Percentiles rank a stretch among this genome's conserved stretches.
Conservation (phyloP, 768 basidiomycete genomes). For the Mycena belliarum region DNA sequence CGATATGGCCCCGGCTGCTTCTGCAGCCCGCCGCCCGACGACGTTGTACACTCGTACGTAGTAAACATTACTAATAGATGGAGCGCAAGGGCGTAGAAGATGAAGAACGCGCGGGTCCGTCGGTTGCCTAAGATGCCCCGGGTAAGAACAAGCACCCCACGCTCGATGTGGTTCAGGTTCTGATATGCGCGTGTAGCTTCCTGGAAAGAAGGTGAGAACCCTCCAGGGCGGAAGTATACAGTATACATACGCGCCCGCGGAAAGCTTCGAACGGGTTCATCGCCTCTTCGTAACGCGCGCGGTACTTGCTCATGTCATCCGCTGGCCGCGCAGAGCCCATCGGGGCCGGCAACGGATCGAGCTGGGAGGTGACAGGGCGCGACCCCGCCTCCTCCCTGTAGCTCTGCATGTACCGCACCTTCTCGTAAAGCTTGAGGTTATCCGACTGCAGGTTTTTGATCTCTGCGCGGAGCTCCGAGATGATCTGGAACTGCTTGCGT, state of each 20-base stretch:
- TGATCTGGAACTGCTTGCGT: conserved; percentile 91
- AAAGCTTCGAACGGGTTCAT: conserved; percentile 99
- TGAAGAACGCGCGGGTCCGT: conserved; percentile 85
- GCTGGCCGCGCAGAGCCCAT: conserved; percentile 38
- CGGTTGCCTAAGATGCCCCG: conserved; percentile 87
- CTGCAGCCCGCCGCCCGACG: conserved; percentile 50
- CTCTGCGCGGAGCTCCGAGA: conserved; percentile 91
- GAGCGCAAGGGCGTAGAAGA: conserved; percentile 79
- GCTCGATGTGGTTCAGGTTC: conserved; percentile 88
- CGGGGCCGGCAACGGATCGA: conserved; percentile 63
- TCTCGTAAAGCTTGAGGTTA: conserved; percentile 97
- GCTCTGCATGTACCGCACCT: conserved; percentile 97
- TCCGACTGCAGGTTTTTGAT: conserved; percentile 91
- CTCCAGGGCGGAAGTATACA: not conserved
- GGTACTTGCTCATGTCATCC: conserved; percentile 88
- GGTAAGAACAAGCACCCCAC: conserved; percentile 83
- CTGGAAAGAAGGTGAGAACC: conserved; percentile 39
- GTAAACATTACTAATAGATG: conserved; percentile 84
- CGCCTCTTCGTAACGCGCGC: conserved; percentile 89
- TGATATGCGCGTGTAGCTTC: conserved; percentile 94
- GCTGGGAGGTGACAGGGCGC: conserved; percentile 59
- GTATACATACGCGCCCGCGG: conserved; percentile 76
- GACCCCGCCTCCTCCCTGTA: conserved; percentile 77
- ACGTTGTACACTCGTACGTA: conserved; percentile 68
- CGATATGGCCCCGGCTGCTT: conserved; percentile 51